These are phyloP conservation scores for Rhizopogon vinicolor DNA, from an alignment of 768 basidiomycete species.

Conservation along the genomic window DNA sequence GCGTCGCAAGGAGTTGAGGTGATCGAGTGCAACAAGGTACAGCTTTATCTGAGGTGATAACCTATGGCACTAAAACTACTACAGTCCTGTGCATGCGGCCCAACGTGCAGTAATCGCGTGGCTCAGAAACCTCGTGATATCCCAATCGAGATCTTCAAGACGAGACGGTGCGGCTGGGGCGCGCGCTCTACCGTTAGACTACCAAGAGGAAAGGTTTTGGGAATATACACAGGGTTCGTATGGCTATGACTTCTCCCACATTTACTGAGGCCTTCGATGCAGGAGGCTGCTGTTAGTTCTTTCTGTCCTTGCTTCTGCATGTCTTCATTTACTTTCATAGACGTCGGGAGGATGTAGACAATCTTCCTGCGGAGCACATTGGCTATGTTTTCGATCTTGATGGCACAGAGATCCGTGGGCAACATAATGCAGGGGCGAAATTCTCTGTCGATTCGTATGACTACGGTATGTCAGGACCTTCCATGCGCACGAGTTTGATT, in stretches of 20 bases:
- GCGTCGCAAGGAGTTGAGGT: conserved; percentile 42
- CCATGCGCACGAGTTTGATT: conserved; percentile 2
- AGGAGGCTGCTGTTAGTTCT: conserved; percentile 44
- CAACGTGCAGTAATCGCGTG: conserved; percentile 53
- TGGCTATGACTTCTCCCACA: background rate
- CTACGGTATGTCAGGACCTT: conserved; percentile 33
- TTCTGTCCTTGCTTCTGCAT: background rate
- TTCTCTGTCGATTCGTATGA: conserved; percentile 55
- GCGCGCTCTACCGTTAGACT: conserved; percentile 43
- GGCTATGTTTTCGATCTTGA: conserved; percentile 65
- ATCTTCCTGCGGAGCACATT: conserved; percentile 29
- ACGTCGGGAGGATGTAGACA: conserved; percentile 37
- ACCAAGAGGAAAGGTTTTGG: conserved; percentile 53
- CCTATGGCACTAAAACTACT: background rate
- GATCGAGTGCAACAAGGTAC: conserved; percentile 63
- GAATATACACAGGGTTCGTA: conserved; percentile 63
- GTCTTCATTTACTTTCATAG: conserved; percentile 21
- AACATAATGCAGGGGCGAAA: conserved; percentile 24
- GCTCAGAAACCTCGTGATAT: conserved; percentile 54
- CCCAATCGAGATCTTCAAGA: conserved; percentile 65
- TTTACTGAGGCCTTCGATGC: conserved; percentile 4
- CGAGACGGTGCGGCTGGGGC: conserved; percentile 58
- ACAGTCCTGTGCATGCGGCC: conserved; percentile 43
- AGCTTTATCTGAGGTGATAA: conserved; percentile 3
- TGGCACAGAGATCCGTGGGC: conserved; percentile 39